A percentile compares a stretch with the other conserved stretches of the same genome.
Conservation (phyloP, 1,284 basidiomycete species). For the Macrocybe sp. region DNA sequence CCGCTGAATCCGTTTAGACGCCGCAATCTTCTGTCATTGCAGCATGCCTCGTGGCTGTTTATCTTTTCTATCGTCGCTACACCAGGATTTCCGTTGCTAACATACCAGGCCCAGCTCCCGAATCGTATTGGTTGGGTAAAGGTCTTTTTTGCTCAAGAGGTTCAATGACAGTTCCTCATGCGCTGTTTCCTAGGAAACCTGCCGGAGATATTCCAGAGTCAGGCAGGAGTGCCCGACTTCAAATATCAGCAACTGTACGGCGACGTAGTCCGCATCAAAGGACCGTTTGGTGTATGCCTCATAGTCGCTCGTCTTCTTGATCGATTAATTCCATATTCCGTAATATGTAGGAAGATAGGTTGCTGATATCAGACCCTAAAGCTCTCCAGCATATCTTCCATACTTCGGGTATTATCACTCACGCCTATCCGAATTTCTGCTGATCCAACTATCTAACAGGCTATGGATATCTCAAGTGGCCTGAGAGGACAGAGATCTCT, state of each 20-base stretch:
- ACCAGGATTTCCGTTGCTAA: conserved; percentile 33
- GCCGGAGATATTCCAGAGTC: conserved; percentile 43
- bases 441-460: conserved; percentile 19
- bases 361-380: conserved; percentile 40
- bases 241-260: conserved; percentile 45
- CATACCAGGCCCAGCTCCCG: conserved; percentile 35
- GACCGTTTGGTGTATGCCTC: conserved; percentile 39
- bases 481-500: conserved; percentile 38
- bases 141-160: background rate
- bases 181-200: conserved; percentile 37
- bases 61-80: conserved; percentile 24
- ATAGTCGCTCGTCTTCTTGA: background rate
- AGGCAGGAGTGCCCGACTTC: conserved; percentile 46
- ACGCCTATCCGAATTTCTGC: background rate
- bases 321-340: background rate
- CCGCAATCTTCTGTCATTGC: background rate
- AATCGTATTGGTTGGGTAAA: conserved; percentile 37
- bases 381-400: conserved; percentile 43
- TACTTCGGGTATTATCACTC: conserved; percentile 29
- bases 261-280: conserved; percentile 44
- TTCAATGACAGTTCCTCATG: background rate
- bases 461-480: conserved; percentile 40
- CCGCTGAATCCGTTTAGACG: too few species aligned
- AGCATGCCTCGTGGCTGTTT: conserved; percentile 6
- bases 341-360: conserved; percentile 32